These are phyloP conservation scores for Jatropha multifida DNA, from an alignment of 441 rosid species.

Conservation along the genomic window DNA sequence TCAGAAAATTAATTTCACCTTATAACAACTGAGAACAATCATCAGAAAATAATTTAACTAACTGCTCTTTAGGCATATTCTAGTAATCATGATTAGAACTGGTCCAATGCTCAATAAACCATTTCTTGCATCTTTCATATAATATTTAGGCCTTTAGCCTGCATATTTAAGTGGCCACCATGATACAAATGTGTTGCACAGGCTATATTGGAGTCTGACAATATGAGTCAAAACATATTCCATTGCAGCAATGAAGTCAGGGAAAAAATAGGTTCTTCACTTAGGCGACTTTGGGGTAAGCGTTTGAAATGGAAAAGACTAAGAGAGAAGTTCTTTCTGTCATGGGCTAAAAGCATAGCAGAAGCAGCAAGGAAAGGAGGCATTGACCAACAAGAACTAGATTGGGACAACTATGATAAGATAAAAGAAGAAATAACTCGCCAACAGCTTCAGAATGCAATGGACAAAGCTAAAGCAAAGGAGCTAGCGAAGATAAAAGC, in stretches of 20 bases:
- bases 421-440: slow-evolving; percentile 47
- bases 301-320: slow-evolving; percentile 50
- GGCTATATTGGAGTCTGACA: background rate
- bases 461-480: slow-evolving; percentile 49
- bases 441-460: slow-evolving; percentile 42
- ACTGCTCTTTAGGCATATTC: background rate
- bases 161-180: background rate
- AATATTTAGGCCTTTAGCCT: background rate
- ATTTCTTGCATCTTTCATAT: background rate
- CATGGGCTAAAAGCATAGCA: slow-evolving; percentile 64
- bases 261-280: slow-evolving; percentile 64
- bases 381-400: slow-evolving; percentile 47
- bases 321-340: slow-evolving; percentile 47
- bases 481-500: slow-evolving; percentile 44
- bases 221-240: slow-evolving; percentile 1
- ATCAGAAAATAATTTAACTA: background rate
- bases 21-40: background rate
- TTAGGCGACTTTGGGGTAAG: slow-evolving; percentile 53
- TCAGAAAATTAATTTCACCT: background rate
- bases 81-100: background rate
- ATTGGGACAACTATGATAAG: slow-evolving; percentile 76
- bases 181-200: background rate
- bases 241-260: slow-evolving; percentile 66
- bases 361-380: slow-evolving; percentile 75
- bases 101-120: background rate